These are phyloP conservation scores for Candida tammaniensis DNA, from an alignment of 805 yeast genomes.

Conservation along the genomic window DNA sequence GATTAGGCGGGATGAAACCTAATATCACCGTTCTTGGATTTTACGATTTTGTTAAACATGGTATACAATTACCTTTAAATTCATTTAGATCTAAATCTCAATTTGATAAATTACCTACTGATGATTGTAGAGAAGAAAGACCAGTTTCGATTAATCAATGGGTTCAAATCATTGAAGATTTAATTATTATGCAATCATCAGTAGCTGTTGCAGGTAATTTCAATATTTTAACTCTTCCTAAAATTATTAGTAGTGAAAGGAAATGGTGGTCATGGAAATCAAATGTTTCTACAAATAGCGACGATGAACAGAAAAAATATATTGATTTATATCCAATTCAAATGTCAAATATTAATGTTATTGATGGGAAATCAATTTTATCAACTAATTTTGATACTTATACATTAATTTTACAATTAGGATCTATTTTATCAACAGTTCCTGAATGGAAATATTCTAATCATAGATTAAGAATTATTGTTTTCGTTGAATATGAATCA, in stretches of 20 bases:
- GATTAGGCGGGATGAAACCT: slow-evolving; percentile 98
- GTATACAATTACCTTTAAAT: slow-evolving; percentile 27
- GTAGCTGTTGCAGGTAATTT: slow-evolving; percentile 95
- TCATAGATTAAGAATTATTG: slow-evolving; percentile 75
- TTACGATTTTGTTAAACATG: slow-evolving; percentile 58
- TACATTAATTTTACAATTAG: slow-evolving; percentile 87
- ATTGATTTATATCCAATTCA: slow-evolving; percentile 96
- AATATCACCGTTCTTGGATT: slow-evolving; percentile 92
- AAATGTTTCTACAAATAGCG: slow-evolving; percentile 11
- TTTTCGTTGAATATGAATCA: slow-evolving; percentile 74
- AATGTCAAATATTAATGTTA: slow-evolving; percentile 81
- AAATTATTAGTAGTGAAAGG: slow-evolving; percentile 5
- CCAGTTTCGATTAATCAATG: slow-evolving; percentile 74
- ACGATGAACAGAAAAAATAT: slow-evolving; percentile 29
- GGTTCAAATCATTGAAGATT: slow-evolving; percentile 91
- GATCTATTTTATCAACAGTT: slow-evolving; percentile 89
- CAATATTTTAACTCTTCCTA: slow-evolving; percentile 63
- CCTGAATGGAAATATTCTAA: slow-evolving; percentile 81
- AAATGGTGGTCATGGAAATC: slow-evolving; percentile 1
- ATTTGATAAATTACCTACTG: slow-evolving; percentile 62
- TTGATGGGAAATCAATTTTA: slow-evolving; percentile 64
- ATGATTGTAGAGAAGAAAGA: slow-evolving; percentile 66
- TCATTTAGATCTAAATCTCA: slow-evolving; percentile 17
- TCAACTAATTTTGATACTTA: slow-evolving; percentile 96
- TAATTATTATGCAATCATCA: slow-evolving; percentile 82